phyloP scores from a whole-genome alignment of 768 basidiomycete genomes.

The Suillus alpinus region DNA sequence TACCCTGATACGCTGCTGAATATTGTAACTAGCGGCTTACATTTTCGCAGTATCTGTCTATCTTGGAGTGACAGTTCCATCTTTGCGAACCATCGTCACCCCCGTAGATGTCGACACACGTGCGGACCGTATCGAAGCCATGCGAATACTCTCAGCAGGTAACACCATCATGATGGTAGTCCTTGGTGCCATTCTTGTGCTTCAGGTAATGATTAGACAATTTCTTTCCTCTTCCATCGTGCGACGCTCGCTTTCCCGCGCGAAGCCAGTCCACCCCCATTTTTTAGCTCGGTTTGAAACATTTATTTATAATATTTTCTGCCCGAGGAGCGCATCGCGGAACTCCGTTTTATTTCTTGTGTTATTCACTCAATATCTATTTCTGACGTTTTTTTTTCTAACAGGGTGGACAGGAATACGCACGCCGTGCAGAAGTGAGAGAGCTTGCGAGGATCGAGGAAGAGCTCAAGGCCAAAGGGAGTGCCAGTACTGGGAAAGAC shows the following conservation, averaged over 20 bases:
- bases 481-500: conserved; percentile 22
- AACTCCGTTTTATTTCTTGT: not conserved
- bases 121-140: conserved; percentile 69
- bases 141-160: conserved; percentile 80
- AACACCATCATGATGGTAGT: conserved; percentile 80
- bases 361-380: conserved; percentile 8
- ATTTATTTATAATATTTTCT: not conserved
- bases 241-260: conserved; percentile 10
- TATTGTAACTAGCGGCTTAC: conserved; percentile 55
- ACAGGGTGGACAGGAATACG: conserved; percentile 86
- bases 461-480: conserved; percentile 23
- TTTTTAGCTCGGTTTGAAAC: conserved; percentile 1
- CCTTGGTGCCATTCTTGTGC: conserved; percentile 58
- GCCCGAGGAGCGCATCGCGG: not conserved
- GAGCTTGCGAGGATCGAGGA: conserved; percentile 39
- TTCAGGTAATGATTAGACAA: conserved; percentile 58
- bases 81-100: conserved; percentile 69
- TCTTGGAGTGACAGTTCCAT: conserved; percentile 76
- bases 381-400: conserved; percentile 13
- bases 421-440: conserved; percentile 54
- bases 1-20: conserved; percentile 12
- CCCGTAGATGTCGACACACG: conserved; percentile 57
- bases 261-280: conserved; percentile 9
- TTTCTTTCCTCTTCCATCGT: conserved; percentile 11
- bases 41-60: conserved; percentile 79